Conservation (phyloP, 495 filamentous ascomycete genomes). For the Aspergillus campestris region DNA sequence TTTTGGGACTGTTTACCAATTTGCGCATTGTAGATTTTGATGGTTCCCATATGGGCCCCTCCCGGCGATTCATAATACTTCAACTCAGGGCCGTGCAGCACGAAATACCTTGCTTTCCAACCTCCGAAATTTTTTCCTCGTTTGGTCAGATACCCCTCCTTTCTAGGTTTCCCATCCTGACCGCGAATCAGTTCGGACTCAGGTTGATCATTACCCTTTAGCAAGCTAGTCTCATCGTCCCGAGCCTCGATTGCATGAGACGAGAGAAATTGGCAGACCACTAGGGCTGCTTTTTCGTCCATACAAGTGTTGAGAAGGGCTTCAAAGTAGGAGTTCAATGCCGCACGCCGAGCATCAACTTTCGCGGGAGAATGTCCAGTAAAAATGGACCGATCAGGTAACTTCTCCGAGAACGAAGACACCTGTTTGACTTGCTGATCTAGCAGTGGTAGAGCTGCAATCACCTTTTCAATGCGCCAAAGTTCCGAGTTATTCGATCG, state of each 20-base stretch:
- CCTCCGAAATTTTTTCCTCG: conserved; percentile 96
- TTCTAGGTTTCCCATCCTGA: conserved; percentile 58
- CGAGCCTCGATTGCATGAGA: conserved; percentile 74
- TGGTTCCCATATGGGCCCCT: conserved; percentile 82
- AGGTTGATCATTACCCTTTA: conserved; percentile 38
- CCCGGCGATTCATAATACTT: conserved; percentile 88
- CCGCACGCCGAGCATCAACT: conserved; percentile 75
- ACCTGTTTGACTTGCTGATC: conserved; percentile 71
- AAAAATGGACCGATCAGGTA: conserved; percentile 81
- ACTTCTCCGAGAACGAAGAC: conserved; percentile 54
- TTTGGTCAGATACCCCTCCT: conserved; percentile 92
- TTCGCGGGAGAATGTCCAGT: conserved; percentile 90
- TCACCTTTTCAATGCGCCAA: conserved; percentile 91
- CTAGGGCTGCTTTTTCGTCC: conserved; percentile 68
- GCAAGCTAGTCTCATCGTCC: conserved; percentile 49
- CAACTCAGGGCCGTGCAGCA: conserved; percentile 80
- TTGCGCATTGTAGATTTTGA: conserved; percentile 83
- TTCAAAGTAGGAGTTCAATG: conserved; percentile 79
- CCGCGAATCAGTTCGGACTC: conserved; percentile 35
- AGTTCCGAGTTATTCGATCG: conserved; percentile 71
- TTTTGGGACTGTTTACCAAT: conserved; percentile 80
- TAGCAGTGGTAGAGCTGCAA: conserved; percentile 67
- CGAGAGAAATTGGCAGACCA: conserved; percentile 81
- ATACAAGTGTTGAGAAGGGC: conserved; percentile 72
- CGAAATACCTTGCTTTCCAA: conserved; percentile 96